These are phyloP conservation scores for Populus hybrid DNA, from an alignment of 441 rosid genomes.

Conservation along the genomic window DNA sequence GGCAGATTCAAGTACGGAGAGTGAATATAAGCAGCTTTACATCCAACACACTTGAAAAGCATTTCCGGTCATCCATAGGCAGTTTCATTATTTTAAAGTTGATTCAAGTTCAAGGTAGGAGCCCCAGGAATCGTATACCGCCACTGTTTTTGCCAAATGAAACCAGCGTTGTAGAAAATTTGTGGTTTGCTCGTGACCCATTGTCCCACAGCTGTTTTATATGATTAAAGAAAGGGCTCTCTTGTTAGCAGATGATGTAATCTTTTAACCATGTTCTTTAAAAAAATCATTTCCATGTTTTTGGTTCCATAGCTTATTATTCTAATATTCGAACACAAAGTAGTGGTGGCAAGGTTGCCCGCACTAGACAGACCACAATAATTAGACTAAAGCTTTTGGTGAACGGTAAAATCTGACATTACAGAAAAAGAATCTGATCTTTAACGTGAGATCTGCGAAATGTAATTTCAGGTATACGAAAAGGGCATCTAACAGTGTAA, in stretches of 20 bases:
- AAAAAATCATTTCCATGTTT: background rate
- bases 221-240: background rate
- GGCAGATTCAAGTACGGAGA: background rate
- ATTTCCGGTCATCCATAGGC: background rate
- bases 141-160: background rate
- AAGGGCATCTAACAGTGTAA: background rate
- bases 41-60: background rate
- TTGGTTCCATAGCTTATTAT: background rate
- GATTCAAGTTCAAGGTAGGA: background rate
- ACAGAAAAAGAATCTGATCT: background rate
- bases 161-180: background rate
- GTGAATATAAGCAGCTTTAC: background rate
- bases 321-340: background rate
- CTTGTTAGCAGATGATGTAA: background rate
- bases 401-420: background rate
- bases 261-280: background rate
- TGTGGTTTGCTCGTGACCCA: background rate
- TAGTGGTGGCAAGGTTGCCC: background rate
- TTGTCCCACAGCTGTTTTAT: slow-evolving; percentile 2
- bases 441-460: background rate
- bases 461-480: background rate
- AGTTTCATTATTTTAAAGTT: background rate
- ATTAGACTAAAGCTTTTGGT: background rate
- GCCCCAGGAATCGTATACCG: background rate
- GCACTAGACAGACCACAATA: background rate